Evolutionary conservation across 441 rosid species (phyloP), one percentile per base, ranked within the genome.

Genomic region (Geranium incanum): DNA sequence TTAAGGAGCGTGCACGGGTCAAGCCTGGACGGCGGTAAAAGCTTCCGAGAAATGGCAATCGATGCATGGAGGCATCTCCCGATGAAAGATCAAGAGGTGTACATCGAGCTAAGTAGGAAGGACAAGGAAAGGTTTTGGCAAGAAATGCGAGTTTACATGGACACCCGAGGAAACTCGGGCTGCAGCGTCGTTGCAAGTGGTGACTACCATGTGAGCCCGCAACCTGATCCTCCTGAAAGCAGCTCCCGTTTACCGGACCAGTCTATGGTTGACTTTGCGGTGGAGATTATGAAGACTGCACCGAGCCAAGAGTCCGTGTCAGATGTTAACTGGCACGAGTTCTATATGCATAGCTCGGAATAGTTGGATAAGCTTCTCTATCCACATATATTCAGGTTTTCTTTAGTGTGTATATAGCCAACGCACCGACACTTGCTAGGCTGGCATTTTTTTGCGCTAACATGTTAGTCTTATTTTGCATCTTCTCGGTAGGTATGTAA

Each of bases 341-440:
- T 55, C 62, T n/a, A 55, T n/a, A 55, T 55, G 62, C 19, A 55
- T 55, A 55, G 62, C 21, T 55, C n/a, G 62, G 16, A 55, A 55
- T 55, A 55, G n/a, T 48, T 48, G 55, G 55, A 2, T 12, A 48
- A 9, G 55, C n/a, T 48, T 12, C 55, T 48, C n/a, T 48, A 28
- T 2, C 33, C 1, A 28, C 33, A 28, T 28, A 28, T 28, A 28
- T 28, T 28, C 33, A 28, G 0, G 33, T 28, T 28, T 28, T 28
- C 2, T 28, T 28, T 28, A 28, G 33, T 28, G 33, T 28, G 33
- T 28, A 28, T 28, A 28, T 28, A 28, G 33, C 33, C 33, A 2
- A 28, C 2, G 33, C 33, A 28, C 33, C n/a, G 55, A 9, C 55
- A 48, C 3, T 48, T 48, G n/a, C 55, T 48, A 48, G 33, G 33